Percentiles rank a stretch among this genome's conserved stretches.
Conservation (phyloP, 2,329 filamentous ascomycete genomes). For the Cercospora sesami region DNA sequence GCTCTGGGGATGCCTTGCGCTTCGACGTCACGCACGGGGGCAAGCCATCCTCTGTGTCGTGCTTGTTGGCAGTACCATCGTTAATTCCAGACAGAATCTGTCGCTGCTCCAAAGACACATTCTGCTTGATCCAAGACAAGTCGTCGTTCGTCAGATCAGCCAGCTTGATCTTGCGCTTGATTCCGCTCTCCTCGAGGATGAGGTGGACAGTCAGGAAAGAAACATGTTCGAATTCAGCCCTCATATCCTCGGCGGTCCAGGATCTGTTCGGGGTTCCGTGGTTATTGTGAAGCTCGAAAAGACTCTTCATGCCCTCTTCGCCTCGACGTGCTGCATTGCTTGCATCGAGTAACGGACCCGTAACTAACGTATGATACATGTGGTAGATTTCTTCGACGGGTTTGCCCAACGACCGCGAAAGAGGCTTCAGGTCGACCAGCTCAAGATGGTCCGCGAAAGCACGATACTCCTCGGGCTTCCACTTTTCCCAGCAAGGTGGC, state of each 20-base stretch:
- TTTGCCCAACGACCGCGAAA: conserved; percentile 20
- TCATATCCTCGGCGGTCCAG: conserved; percentile 8
- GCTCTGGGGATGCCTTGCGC: conserved; percentile 1
- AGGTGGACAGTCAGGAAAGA: conserved; percentile 10
- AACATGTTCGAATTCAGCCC: conserved; percentile 12
- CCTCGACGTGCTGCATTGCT: conserved; percentile 19
- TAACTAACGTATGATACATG: conserved; percentile 23
- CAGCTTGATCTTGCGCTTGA: conserved; percentile 7
- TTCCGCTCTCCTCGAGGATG: conserved; percentile 9
- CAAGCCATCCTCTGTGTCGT: conserved; percentile 6
- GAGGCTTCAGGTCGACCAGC: conserved; percentile 22
- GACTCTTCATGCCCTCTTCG: conserved; percentile 22
- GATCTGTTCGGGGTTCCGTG: conserved; percentile 11
- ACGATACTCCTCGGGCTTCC: conserved; percentile 21
- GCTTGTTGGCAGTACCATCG: not conserved
- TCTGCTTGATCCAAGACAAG: conserved; percentile 6
- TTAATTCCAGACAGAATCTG: conserved; percentile 11
- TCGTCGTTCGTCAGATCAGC: conserved; percentile 6
- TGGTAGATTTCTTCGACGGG: conserved; percentile 29
- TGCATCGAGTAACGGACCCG: conserved; percentile 24
- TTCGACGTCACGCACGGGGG: not conserved
- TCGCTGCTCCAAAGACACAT: conserved; percentile 3
- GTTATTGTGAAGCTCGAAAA: conserved; percentile 14
- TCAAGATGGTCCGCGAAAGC: conserved; percentile 19
- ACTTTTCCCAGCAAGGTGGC: conserved; percentile 30